A percentile compares a stretch with the other conserved stretches of the same genome.
Evolutionary conservation across 2,329 filamentous ascomycete genomes (phyloP).

Genomic region (Fonsecaea pedrosoi): DNA sequence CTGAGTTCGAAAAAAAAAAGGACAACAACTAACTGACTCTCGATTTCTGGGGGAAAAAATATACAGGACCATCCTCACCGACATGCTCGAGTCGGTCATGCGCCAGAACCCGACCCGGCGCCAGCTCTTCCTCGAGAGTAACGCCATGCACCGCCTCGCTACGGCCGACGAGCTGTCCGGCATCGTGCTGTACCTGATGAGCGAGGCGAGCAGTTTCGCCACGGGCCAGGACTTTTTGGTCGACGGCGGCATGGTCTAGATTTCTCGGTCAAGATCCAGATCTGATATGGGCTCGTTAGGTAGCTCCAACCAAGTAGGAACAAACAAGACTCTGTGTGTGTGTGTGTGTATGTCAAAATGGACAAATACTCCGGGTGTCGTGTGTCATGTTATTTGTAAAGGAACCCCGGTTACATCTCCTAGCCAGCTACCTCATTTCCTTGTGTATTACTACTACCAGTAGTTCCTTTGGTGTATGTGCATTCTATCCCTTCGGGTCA

Average conservation of each 20-base stretch:
- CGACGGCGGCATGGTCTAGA: constrained; percentile 13
- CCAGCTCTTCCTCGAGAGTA: constrained; percentile 12
- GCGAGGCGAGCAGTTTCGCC: constrained; percentile 12
- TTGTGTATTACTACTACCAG: no score
- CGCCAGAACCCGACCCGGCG: constrained; percentile 2
- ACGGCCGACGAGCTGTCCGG: constrained; percentile 14
- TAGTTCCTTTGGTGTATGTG: no score
- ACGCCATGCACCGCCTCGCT: constrained; percentile 16
- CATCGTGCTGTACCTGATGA: constrained; percentile 22
- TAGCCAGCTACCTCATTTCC: no score
- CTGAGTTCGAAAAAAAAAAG: neutral
- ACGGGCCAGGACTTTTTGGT: constrained; percentile 21
- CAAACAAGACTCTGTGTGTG: neutral
- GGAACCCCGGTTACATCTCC: no score
- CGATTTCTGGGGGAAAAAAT: neutral
- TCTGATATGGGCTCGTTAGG: no score
- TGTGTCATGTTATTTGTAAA: no score
- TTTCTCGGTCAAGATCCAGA: neutral
- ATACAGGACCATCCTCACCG: constrained; percentile 19
- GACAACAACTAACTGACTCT: neutral
- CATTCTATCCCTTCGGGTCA: no score
- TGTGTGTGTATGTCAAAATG: no score
- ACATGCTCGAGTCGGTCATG: constrained; percentile 21
- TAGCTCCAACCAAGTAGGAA: neutral
- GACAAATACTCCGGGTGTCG: no score